phyloP scores from a whole-genome alignment of 169 alveolate species.

The Eimeria necatrix region DNA sequence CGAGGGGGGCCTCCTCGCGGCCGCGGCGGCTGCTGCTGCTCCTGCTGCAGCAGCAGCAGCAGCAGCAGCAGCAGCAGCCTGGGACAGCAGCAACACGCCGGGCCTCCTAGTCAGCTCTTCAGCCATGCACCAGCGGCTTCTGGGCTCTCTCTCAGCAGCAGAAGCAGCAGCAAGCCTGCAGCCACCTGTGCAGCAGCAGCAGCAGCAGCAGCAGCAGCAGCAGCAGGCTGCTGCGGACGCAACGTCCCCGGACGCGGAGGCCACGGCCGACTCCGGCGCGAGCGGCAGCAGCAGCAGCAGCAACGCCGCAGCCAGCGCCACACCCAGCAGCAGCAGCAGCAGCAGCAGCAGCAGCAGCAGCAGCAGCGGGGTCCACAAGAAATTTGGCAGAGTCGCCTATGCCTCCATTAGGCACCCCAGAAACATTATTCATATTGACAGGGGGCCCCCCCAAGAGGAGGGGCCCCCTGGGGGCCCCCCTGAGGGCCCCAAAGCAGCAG shows the following conservation, averaged over 20 bases:
- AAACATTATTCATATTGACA: slow-evolving; percentile 23
- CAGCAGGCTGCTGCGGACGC: neutral
- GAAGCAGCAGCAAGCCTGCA: slow-evolving; percentile 55
- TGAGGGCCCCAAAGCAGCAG: neutral
- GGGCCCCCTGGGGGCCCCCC: neutral
- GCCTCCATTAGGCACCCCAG: slow-evolving; percentile 70
- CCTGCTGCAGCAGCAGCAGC: slow-evolving; percentile 16
- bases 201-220: neutral
- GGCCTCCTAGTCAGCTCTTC: slow-evolving; percentile 5
- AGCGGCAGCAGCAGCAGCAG: neutral
- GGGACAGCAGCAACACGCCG: neutral
- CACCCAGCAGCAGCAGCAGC: neutral
- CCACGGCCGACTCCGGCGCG: neutral
- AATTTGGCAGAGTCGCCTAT: slow-evolving; percentile 68
- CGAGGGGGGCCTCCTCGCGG: neutral
- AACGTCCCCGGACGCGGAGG: neutral
- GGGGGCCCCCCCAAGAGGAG: neutral
- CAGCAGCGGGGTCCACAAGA: slow-evolving; percentile 60
- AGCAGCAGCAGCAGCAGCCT: neutral
- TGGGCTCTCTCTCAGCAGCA: slow-evolving; percentile 18
- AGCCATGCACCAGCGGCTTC: slow-evolving; percentile 57
- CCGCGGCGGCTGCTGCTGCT: neutral
- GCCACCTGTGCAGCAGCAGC: neutral
- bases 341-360: slow-evolving; percentile 39
- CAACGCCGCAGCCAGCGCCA: neutral